Evolutionary conservation across 2,329 filamentous ascomycete species (phyloP).

Genomic region (Verticillium longisporum): DNA sequence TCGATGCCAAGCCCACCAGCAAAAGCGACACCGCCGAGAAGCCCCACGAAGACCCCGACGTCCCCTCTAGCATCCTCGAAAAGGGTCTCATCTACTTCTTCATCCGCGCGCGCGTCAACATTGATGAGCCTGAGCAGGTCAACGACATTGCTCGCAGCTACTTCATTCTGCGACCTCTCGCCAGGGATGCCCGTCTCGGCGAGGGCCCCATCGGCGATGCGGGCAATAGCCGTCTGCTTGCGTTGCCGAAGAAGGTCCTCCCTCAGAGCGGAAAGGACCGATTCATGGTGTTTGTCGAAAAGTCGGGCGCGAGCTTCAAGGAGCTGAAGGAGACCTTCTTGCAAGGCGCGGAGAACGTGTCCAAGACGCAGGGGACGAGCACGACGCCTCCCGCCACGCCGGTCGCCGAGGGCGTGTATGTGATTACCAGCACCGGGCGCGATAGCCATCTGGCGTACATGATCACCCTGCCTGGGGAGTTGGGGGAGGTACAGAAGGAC

Average conservation of each 20-base stretch:
- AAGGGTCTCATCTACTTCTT: conserved; percentile 93
- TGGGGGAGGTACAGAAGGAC: conserved; percentile 67
- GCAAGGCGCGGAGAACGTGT: conserved; percentile 60
- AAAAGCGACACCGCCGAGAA: conserved; percentile 6
- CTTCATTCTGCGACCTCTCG: conserved; percentile 71
- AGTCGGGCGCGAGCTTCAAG: conserved; percentile 56
- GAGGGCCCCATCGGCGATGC: conserved; percentile 38
- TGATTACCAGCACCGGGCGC: conserved; percentile 64
- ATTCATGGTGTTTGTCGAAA: conserved; percentile 81
- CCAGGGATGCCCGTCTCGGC: conserved; percentile 60
- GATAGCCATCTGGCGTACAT: conserved; percentile 76
- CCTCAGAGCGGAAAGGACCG: conserved; percentile 61
- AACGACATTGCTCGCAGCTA: conserved; percentile 71
- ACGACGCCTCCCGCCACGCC: conserved; percentile 64
- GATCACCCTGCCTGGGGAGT: conserved; percentile 62
- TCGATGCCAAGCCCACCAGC: neutral
- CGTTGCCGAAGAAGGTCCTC: conserved; percentile 78
- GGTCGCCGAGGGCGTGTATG: conserved; percentile 81
- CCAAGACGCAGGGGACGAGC: conserved; percentile 66
- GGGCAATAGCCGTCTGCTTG: conserved; percentile 63
- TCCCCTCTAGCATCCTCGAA: conserved; percentile 56
- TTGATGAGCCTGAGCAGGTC: conserved; percentile 62
- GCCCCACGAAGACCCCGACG: conserved; percentile 5
- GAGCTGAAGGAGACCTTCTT: conserved; percentile 70
- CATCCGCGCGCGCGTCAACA: conserved; percentile 68